Base-by-base conservation (phyloP, 2,329 filamentous ascomycete species). In the Meredithiella fracta region DNA sequence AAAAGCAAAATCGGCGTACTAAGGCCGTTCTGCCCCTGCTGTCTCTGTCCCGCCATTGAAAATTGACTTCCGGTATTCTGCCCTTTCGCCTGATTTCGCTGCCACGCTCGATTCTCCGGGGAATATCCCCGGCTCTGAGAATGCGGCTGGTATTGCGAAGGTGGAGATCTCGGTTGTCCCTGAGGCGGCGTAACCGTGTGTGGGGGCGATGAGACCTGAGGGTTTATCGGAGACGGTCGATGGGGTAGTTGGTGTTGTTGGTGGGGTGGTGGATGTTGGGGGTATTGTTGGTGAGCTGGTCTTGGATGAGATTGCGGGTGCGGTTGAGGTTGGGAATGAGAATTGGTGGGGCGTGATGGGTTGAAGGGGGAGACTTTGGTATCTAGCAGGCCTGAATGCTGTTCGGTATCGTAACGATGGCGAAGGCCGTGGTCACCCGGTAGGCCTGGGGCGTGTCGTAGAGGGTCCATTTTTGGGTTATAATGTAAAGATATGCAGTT, bases 1-100 rank as follows among this genome's bases (percentile, higher is more conserved):
- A 59, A 40, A 44, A 59, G 52, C 29, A 57, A 29, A 47, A 57
- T 59, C 11, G 58, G 58, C 47, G 51, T 38, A 40, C 58, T 59
- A 26, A 56, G 42, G 37, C 54, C 54, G 47, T 56, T 56, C 6
- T 23, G 34, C 29, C 47, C 42, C 25, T 56, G 53, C 42, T 56
- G 57, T 15, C 53, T 23, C 22, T 59, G 50, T 9, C 49, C 53
- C 51, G 49, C 29, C 53, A 50, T 20, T 53, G 42, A 22, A 49
- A 53, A 26, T 54, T 51, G 14, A n/a, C n/a, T n/a, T 38, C 37
- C 25, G 26, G 56, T 23, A 42, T 40, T 26, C 49, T 34, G 20
- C 34, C 23, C 17, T 54, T 47, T 49, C 6, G 6, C 20, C 22
- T 4, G 11, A 25, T 17, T 49, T 6, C 22, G 44, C 22, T 23